Conservation (phyloP, 2,329 filamentous ascomycete species). For the Aspergillus sp. region DNA sequence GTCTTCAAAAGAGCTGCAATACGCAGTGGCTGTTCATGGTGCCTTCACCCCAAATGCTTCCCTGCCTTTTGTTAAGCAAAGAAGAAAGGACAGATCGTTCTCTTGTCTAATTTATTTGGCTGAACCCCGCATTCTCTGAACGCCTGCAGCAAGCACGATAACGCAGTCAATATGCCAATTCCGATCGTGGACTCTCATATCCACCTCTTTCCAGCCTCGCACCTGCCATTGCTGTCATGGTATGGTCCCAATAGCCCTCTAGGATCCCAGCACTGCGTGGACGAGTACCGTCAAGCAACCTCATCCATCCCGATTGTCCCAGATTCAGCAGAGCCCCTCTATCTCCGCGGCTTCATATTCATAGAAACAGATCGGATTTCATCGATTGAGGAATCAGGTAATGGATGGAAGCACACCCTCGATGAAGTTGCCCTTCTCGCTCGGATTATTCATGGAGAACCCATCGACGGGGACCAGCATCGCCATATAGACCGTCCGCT, state of each 20-base stretch:
- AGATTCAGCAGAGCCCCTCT: constrained; percentile 21
- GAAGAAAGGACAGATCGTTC: too few species aligned
- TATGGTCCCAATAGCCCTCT: constrained; percentile 54
- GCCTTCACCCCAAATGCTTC: too few species aligned
- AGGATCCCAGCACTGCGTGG: constrained; percentile 56
- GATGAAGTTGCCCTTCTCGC: constrained; percentile 65
- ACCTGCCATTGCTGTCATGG: constrained; percentile 65
- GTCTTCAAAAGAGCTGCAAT: too few species aligned
- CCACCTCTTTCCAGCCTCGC: constrained; percentile 71
- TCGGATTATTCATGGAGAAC: constrained; percentile 57
- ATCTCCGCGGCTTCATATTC: constrained; percentile 67
- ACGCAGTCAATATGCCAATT: constrained; percentile 16
- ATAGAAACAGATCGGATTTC: constrained; percentile 73
- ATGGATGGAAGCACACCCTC: constrained; percentile 62
- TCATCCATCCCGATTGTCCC: constrained; percentile 24
- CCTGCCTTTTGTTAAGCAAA: too few species aligned
- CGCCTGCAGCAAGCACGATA: background rate
- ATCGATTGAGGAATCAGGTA: constrained; percentile 44
- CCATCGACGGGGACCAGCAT: constrained; percentile 55
- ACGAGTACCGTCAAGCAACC: constrained; percentile 53
- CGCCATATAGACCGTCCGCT: constrained; percentile 44
- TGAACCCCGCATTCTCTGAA: background rate
- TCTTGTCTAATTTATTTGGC: too few species aligned
- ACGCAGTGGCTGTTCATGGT: too few species aligned
- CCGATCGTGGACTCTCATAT: constrained; percentile 83